Evolutionary conservation across 2,329 filamentous ascomycete species (phyloP).

Genomic region (Penicillium sp.): DNA sequence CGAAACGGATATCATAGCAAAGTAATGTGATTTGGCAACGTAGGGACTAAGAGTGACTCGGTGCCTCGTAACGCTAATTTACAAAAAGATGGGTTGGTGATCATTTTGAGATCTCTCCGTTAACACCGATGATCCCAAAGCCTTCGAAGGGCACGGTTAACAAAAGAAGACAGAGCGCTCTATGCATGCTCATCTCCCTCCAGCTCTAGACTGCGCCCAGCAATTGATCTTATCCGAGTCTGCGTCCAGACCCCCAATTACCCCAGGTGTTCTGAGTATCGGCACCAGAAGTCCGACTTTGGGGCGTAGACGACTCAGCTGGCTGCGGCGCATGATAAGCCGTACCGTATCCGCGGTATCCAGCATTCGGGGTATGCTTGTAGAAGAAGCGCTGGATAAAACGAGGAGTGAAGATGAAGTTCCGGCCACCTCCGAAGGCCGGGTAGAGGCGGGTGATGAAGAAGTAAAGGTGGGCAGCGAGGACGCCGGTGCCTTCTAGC

Average conservation of each 20-base stretch:
- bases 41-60: neutral
- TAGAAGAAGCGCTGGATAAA: constrained; percentile 70
- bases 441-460: constrained; percentile 89
- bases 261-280: constrained; percentile 37
- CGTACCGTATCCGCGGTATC: constrained; percentile 63
- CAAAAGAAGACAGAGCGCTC: neutral
- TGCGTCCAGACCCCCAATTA: constrained; percentile 42
- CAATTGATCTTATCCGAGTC: constrained; percentile 41
- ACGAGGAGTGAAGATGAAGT: constrained; percentile 71
- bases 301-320: constrained; percentile 15
- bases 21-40: neutral
- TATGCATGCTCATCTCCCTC: neutral
- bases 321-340: constrained; percentile 49
- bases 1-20: neutral
- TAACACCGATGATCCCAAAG: too few relatives aligned
- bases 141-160: neutral
- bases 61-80: neutral
- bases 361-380: constrained; percentile 45
- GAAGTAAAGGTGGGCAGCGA: constrained; percentile 87
- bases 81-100: neutral
- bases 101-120: neutral
- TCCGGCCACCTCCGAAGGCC: constrained; percentile 79
- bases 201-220: neutral
- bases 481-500: constrained; percentile 71
- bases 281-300: constrained; percentile 30